phyloP scores from a whole-genome alignment of 441 rosid species.

The Mallotus repandus region DNA sequence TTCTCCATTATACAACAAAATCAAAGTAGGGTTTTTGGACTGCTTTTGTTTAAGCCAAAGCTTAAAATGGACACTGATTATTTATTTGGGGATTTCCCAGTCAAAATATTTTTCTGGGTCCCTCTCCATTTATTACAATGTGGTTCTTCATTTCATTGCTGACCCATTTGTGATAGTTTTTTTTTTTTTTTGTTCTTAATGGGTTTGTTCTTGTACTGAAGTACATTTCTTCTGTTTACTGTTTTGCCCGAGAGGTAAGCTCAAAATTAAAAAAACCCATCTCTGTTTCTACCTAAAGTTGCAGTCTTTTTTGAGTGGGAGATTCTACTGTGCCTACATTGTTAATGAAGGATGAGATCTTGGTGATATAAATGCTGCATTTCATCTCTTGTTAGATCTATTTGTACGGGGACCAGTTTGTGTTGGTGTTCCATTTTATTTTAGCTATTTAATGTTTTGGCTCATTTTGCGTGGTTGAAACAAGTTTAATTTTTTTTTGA shows the following conservation, averaged over 20 bases:
- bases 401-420: conserved; percentile 35
- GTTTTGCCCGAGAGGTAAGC: conserved; percentile 12
- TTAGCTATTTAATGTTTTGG: conserved; percentile 35
- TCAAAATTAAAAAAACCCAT: conserved; percentile 14
- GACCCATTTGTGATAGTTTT: conserved; percentile 19
- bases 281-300: conserved; percentile 29
- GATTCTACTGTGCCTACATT: conserved; percentile 41
- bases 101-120: conserved; percentile 33
- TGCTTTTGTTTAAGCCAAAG: conserved; percentile 16
- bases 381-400: conserved; percentile 34
- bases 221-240: conserved; percentile 14
- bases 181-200: background rate
- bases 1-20: conserved; percentile 25
- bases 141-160: conserved; percentile 9
- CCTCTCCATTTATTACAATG: conserved; percentile 28
- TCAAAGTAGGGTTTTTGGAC: conserved; percentile 27
- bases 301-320: conserved; percentile 27
- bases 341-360: conserved; percentile 44
- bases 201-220: conserved; percentile 12
- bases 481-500: conserved; percentile 24
- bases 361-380: conserved; percentile 40
- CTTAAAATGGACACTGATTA: conserved; percentile 21
- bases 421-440: background rate
- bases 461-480: conserved; percentile 30
- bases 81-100: background rate